A percentile compares a stretch with the other conserved stretches of the same genome.
Evolutionary conservation across 2,329 filamentous ascomycete genomes (phyloP).

Genomic region (Penicillium sumatraense): DNA sequence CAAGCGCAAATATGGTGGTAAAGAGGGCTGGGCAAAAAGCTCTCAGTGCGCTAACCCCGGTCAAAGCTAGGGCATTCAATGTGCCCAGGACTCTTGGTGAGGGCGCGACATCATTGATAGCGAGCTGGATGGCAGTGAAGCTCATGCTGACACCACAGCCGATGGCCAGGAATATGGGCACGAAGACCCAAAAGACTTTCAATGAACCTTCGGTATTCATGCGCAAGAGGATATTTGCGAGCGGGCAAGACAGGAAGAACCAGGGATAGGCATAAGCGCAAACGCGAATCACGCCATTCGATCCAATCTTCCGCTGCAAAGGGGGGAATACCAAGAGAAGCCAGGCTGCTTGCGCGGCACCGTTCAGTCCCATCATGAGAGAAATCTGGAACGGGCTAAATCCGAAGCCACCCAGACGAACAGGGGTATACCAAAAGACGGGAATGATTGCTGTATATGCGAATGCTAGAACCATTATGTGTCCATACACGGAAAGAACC

Average conservation of each 20-base stretch:
- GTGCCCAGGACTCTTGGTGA: conserved; percentile 68
- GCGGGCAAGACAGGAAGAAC: conserved; percentile 61
- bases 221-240: conserved; percentile 63
- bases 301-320: conserved; percentile 69
- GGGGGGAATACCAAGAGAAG: conserved; percentile 71
- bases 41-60: conserved; percentile 64
- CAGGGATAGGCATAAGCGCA: conserved; percentile 66
- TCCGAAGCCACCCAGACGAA: conserved; percentile 66
- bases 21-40: conserved; percentile 70
- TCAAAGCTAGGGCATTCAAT: conserved; percentile 71
- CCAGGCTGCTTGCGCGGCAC: conserved; percentile 72
- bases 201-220: conserved; percentile 39
- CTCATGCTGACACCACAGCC: conserved; percentile 70
- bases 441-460: conserved; percentile 56
- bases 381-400: conserved; percentile 69
- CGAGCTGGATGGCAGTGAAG: conserved; percentile 73
- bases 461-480: conserved; percentile 71
- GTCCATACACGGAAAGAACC: conserved; percentile 68
- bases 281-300: conserved; percentile 64
- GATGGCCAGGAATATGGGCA: conserved; percentile 52
- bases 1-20: conserved; percentile 69
- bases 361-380: conserved; percentile 66
- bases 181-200: conserved; percentile 62
- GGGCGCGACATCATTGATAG: conserved; percentile 74
- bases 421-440: conserved; percentile 46